phyloP scores from a whole-genome alignment of 2,329 filamentous ascomycete species.

The Ceratocystis variospora region DNA sequence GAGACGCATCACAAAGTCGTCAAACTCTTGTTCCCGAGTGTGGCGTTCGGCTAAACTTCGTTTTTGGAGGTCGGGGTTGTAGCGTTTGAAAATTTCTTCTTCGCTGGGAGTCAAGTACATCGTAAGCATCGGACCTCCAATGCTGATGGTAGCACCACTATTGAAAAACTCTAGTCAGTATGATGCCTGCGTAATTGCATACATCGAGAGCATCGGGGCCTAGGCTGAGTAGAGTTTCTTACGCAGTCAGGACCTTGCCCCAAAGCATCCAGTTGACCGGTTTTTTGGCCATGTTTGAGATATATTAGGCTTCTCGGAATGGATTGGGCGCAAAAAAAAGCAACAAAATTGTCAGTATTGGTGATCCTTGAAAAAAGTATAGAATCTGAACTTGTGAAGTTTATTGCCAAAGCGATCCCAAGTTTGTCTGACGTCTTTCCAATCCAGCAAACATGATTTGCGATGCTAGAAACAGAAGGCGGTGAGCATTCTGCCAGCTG shows the following conservation, averaged over 20 bases:
- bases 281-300: conserved; percentile 17
- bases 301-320: not conserved
- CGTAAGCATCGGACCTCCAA: conserved; percentile 77
- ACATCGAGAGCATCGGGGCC: not conserved
- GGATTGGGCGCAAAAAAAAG: not conserved
- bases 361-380: not conserved
- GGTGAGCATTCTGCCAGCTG: conserved; percentile 1
- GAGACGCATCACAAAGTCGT: conserved; percentile 69
- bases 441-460: conserved; percentile 17
- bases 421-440: conserved; percentile 7
- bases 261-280: conserved; percentile 35
- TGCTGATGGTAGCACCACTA: conserved; percentile 56
- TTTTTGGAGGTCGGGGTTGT: conserved; percentile 90
- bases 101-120: conserved; percentile 70
- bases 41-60: conserved; percentile 67
- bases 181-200: not conserved
- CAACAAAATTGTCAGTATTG: not conserved
- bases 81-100: conserved; percentile 81
- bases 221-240: conserved; percentile 26
- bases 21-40: conserved; percentile 70
- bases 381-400: not conserved
- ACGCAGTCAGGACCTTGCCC: conserved; percentile 61
- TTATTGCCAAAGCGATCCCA: not conserved
- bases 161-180: conserved; percentile 4
- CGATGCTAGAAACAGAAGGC: conserved; percentile 2